phyloP scores from a whole-genome alignment of 2,329 filamentous ascomycete genomes.

The Pochonia chlamydosporia region DNA sequence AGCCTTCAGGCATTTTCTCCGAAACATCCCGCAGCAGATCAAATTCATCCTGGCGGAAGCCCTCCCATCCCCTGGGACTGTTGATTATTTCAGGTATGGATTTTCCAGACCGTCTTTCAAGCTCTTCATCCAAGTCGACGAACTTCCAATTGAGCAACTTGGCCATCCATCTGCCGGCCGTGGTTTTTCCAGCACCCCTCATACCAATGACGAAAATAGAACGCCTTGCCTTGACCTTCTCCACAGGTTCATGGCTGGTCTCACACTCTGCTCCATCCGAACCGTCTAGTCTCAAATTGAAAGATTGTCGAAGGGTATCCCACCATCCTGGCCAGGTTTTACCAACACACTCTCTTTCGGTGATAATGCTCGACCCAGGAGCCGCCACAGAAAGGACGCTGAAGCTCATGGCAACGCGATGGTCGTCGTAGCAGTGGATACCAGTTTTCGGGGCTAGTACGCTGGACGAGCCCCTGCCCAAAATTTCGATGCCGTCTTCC shows the following conservation, averaged over 20 bases:
- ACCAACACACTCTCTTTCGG: conserved; percentile 86
- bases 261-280: conserved; percentile 45
- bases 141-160: conserved; percentile 69
- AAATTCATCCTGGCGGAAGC: conserved; percentile 76
- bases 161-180: conserved; percentile 80
- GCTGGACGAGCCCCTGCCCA: conserved; percentile 42
- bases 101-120: conserved; percentile 68
- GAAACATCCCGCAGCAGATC: conserved; percentile 68
- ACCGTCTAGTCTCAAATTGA: conserved; percentile 71
- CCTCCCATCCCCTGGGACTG: conserved; percentile 70
- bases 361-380: conserved; percentile 66
- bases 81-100: conserved; percentile 84
- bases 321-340: conserved; percentile 99
- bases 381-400: conserved; percentile 75
- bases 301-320: conserved; percentile 77
- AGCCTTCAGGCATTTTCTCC: conserved; percentile 64
- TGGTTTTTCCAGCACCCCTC: conserved; percentile 95
- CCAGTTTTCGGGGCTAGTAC: conserved; percentile 55
- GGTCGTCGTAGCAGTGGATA: conserved; percentile 93
- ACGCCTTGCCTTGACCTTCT: conserved; percentile 31
- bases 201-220: conserved; percentile 96
- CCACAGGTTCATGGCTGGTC: conserved; percentile 11
- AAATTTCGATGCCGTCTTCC: conserved; percentile 84
- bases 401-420: conserved; percentile 98
- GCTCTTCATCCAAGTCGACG: conserved; percentile 80